These are phyloP conservation scores for Ophiocordyceps unilateralis DNA, from an alignment of 2,329 filamentous ascomycete genomes.

Conservation along the genomic window DNA sequence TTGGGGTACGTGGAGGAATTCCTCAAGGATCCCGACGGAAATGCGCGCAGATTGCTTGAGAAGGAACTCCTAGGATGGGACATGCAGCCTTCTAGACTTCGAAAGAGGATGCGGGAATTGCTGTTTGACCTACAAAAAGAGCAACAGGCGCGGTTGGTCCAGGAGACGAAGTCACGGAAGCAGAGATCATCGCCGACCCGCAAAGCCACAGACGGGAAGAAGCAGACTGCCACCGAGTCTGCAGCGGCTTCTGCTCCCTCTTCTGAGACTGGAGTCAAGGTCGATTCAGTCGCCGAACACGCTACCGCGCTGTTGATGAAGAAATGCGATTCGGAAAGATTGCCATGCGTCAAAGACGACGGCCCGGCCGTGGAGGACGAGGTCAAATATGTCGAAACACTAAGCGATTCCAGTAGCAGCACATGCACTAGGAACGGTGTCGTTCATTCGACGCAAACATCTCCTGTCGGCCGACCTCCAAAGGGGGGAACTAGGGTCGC, in stretches of 20 bases:
- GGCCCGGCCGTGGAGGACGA: not conserved
- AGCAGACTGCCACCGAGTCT: not conserved
- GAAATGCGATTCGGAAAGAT: not conserved
- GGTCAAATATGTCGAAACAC: not conserved
- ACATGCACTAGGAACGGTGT: not conserved
- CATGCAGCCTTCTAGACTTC: conserved; percentile 42
- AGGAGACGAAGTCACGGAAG: conserved; percentile 18
- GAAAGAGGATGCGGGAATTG: conserved; percentile 46
- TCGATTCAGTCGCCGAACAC: not conserved
- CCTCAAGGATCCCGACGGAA: conserved; percentile 52
- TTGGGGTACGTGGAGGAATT: conserved; percentile 76
- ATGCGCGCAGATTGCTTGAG: conserved; percentile 48
- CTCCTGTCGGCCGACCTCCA: not conserved
- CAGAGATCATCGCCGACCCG: conserved; percentile 12
- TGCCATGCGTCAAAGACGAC: not conserved
- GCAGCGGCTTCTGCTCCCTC: not conserved
- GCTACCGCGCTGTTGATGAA: not conserved
- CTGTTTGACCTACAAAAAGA: conserved; percentile 45
- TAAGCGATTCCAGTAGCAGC: not conserved
- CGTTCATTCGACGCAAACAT: not conserved
- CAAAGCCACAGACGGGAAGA: conserved; percentile 3
- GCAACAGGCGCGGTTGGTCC: conserved; percentile 28
- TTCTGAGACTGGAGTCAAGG: not conserved
- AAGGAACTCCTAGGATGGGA: conserved; percentile 32
- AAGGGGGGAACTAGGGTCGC: not conserved